Evolutionary conservation across 371 early-diverging fungal species (phyloP).

Genomic region (Mucor saturninus): DNA sequence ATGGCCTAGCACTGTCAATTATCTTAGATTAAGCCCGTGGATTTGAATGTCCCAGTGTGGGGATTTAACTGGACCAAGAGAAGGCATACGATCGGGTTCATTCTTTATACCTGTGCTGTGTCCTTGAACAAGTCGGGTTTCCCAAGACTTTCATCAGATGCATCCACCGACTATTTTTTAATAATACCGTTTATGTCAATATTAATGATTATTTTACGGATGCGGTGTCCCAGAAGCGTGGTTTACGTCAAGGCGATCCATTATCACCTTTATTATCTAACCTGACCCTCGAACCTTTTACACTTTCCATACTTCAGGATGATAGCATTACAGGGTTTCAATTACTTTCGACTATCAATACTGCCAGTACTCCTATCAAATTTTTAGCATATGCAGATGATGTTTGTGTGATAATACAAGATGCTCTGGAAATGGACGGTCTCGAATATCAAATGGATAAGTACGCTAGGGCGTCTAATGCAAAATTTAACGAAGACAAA

Average conservation of each 20-base stretch:
- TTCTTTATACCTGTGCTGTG: slow-evolving; percentile 12
- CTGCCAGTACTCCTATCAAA: not conserved
- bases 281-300: slow-evolving; percentile 17
- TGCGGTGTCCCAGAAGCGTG: slow-evolving; percentile 6
- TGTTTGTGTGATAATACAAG: slow-evolving; percentile 9
- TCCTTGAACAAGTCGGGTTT: slow-evolving; percentile 14
- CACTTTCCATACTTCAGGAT: not conserved
- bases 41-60: not conserved
- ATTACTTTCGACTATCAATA: not conserved
- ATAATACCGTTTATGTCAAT: not conserved
- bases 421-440: not conserved
- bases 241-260: slow-evolving; percentile 13
- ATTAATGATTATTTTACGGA: slow-evolving; percentile 26
- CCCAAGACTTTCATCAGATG: slow-evolving; percentile 4
- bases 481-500: slow-evolving; percentile 21
- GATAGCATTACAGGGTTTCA: not conserved
- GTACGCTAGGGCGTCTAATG: slow-evolving; percentile 14
- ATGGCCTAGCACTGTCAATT: slow-evolving; percentile 1
- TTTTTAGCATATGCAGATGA: slow-evolving; percentile 19
- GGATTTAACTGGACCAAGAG: slow-evolving; percentile 23
- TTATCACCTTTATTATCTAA: slow-evolving; percentile 22
- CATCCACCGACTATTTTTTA: slow-evolving; percentile 11
- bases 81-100: slow-evolving; percentile 30
- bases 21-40: slow-evolving; percentile 15
- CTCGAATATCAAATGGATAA: slow-evolving; percentile 5